Base-by-base conservation (phyloP, 148 eudicot species). In the Vaccinium corymbosum region DNA sequence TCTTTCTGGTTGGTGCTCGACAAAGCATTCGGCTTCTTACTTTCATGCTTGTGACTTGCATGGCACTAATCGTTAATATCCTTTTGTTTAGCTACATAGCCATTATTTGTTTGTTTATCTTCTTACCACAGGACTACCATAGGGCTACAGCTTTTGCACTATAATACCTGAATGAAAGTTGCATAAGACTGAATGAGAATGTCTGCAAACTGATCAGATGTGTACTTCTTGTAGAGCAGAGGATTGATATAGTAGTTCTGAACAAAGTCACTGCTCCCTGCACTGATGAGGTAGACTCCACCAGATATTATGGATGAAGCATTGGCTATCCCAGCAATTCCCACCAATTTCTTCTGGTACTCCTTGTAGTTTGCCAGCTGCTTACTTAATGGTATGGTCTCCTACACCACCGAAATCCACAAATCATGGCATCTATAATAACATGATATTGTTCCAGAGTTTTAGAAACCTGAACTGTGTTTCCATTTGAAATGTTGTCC, bases 181-280 rank as follows among this genome's bases (percentile, higher is more conserved):
- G 87, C 84, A 81, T 89, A 92, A 38, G 86, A 51, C 77, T 86
- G 61, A 53, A 86, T 75, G 61, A 92, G 93, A 82, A 92, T 70
- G 78, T 90, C 85, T 8, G 93, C 82, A 84, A 92, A 92, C 57
- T 86, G 89, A 57, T 89, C 87, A 16, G 91, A 81, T 72, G 89
- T 83, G 86, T 92, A 90, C 49, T 88, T 50, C 82, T 89, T 80
- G 86, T 86, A 87, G n/a, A 92, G 89, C 86, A 90, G 85, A 86
- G 95, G 95, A 55, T 92, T 89, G 82, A 92, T 91, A 85, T 91
- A 91, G 77, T 90, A 92, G 88, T 92, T 92, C 64, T 92, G 93
- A 27, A 91, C 83, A 90, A 92, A 92, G 87, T 92, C 95, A 83
- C 95, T 92, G 78, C 90, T 91, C 50, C 95, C 95, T 46, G 90